phyloP scores from a whole-genome alignment of 148 eudicot genomes.

The Persicaria tinctoria region DNA sequence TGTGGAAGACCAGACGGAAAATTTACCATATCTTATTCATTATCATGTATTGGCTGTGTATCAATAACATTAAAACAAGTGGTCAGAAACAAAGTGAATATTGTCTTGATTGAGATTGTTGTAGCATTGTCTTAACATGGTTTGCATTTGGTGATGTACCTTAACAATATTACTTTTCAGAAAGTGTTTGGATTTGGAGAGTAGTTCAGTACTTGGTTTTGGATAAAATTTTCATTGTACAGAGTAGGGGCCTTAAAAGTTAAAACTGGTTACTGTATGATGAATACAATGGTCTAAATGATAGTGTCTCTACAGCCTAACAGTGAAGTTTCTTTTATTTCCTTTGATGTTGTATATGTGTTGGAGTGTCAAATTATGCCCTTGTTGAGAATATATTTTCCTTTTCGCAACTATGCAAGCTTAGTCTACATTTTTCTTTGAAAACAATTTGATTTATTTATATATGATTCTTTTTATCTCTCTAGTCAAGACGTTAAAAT shows the following conservation, averaged over 20 bases:
- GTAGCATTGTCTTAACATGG: not conserved
- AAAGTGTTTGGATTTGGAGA: not conserved
- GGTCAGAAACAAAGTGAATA: not conserved
- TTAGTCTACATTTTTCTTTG: not conserved
- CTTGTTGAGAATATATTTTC: not conserved
- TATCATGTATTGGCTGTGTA: not conserved
- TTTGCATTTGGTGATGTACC: not conserved
- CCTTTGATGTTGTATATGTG: not conserved
- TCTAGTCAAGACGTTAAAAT: conserved; percentile 66
- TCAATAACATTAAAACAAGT: not conserved
- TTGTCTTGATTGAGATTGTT: not conserved
- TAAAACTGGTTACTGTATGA: not conserved
- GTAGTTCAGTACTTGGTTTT: not conserved
- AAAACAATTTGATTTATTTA: not conserved
- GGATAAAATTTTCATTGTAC: not conserved
- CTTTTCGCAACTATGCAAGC: not conserved
- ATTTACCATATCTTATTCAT: not conserved
- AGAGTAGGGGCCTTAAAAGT: not conserved
- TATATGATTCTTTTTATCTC: conserved; percentile 7
- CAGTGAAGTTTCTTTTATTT: not conserved
- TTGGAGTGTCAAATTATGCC: not conserved
- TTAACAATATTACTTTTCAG: not conserved
- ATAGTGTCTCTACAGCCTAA: not conserved
- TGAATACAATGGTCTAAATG: not conserved
- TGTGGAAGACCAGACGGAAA: not conserved